Evolutionary conservation across 1,139 yeast genomes (phyloP).

Genomic region (Debaryomyces coudertii): DNA sequence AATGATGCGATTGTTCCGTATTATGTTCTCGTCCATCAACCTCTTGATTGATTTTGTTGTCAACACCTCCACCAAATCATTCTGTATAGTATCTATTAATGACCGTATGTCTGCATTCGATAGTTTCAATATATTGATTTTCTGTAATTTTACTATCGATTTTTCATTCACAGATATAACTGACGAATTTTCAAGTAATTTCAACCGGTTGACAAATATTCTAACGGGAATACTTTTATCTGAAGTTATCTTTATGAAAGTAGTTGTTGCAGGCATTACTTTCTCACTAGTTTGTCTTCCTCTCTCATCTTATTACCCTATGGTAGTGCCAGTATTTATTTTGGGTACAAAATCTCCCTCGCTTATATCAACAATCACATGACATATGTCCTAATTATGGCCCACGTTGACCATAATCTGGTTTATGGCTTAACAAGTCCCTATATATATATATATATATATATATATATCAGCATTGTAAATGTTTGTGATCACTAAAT

Average conservation of each 20-base stretch:
- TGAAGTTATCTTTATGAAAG: slow-evolving; percentile 15
- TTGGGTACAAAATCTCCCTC: neutral
- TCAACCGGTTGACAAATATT: slow-evolving; percentile 19
- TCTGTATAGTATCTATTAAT: slow-evolving; percentile 15
- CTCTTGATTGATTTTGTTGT: slow-evolving; percentile 11
- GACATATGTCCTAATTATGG: neutral
- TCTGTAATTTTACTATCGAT: slow-evolving; percentile 19
- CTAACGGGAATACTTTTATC: slow-evolving; percentile 17
- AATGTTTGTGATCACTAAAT: neutral
- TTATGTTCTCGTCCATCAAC: slow-evolving; percentile 4
- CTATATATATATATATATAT: neutral
- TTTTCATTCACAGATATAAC: slow-evolving; percentile 19
- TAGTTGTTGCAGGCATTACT: slow-evolving; percentile 9
- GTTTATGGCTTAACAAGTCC: neutral
- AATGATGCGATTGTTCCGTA: slow-evolving; percentile 9
- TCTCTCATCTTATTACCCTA: neutral
- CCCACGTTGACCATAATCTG: neutral
- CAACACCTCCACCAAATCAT: slow-evolving; percentile 12
- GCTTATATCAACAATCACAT: neutral
- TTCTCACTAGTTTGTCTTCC: neutral
- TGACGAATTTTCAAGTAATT: slow-evolving; percentile 13
- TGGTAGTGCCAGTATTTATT: too few relatives aligned
- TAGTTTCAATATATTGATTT: slow-evolving; percentile 19
- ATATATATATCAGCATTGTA: neutral
- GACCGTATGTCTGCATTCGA: slow-evolving; percentile 19